Evolutionary conservation across 73 alveolate genomes (phyloP).

Genomic region (Stentor coeruleus): DNA sequence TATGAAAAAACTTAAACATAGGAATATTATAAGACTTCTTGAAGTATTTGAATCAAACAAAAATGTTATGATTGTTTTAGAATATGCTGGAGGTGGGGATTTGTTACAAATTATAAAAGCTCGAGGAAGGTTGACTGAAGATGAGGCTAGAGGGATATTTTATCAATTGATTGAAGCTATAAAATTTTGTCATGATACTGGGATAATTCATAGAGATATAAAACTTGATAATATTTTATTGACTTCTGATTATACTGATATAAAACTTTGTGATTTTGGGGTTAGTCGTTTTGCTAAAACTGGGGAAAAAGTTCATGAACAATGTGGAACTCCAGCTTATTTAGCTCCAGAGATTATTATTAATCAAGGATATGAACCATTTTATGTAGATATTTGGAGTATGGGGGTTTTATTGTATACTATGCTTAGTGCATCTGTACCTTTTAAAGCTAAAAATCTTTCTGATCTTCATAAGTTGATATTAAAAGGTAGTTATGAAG

Average conservation of each 20-base stretch:
- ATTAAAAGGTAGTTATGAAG: conserved; percentile 52
- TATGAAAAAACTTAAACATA: conserved; percentile 39
- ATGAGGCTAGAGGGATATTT: conserved; percentile 61
- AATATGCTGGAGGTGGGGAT: conserved; percentile 82
- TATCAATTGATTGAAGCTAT: conserved; percentile 62
- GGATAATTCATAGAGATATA: conserved; percentile 75
- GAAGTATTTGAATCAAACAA: conserved; percentile 75
- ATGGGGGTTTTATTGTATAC: conserved; percentile 78
- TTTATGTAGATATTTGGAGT: conserved; percentile 81
- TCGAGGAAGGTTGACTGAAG: conserved; percentile 59
- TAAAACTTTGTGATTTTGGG: conserved; percentile 95
- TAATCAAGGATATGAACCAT: conserved; percentile 79
- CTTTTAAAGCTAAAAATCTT: conserved; percentile 78
- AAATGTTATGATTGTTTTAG: conserved; percentile 92
- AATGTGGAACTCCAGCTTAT: conserved; percentile 90
- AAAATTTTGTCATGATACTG: conserved; percentile 66
- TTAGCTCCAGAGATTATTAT: conserved; percentile 86
- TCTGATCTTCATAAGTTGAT: conserved; percentile 73
- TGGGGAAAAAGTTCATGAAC: conserved; percentile 65
- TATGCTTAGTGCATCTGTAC: conserved; percentile 81
- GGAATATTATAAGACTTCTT: conserved; percentile 54
- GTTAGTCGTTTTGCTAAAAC: conserved; percentile 68
- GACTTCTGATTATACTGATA: conserved; percentile 60
- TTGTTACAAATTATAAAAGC: conserved; percentile 68
- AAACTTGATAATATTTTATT: conserved; percentile 70